Evolutionary conservation across 31 red algal genomes (phyloP).

Genomic region (Bonnemaisonia californica): DNA sequence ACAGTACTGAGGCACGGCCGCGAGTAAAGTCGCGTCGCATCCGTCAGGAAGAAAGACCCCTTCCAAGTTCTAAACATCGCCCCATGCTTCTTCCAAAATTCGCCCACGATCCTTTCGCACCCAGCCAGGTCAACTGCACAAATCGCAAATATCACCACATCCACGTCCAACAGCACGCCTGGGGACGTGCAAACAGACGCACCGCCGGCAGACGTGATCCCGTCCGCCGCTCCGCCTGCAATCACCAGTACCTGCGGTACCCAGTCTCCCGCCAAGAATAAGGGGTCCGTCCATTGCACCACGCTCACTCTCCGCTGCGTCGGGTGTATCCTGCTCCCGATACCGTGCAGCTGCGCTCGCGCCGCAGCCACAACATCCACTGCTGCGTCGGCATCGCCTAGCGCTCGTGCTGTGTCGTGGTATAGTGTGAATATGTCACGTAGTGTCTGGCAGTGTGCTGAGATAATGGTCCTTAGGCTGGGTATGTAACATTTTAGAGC

Average conservation of each 20-base stretch:
- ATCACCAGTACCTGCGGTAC: conserved; percentile 49
- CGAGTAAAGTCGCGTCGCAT: conserved; percentile 64
- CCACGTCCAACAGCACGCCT: conserved; percentile 20
- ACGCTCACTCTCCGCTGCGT: conserved; percentile 26
- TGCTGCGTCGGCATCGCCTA: conserved; percentile 22
- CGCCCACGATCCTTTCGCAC: conserved; percentile 4
- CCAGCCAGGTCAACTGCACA: conserved; percentile 41
- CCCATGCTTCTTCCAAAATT: conserved; percentile 24
- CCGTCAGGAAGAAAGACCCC: conserved; percentile 36
- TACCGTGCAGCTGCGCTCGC: conserved; percentile 12
- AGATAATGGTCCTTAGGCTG: conserved; percentile 27
- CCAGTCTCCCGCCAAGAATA: conserved; percentile 78
- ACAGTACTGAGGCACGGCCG: conserved; percentile 38
- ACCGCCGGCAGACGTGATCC: conserved; percentile 29
- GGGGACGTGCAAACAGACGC: conserved; percentile 32
- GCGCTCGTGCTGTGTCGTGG: conserved; percentile 6
- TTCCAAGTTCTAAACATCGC: background rate
- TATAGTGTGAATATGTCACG: conserved; percentile 26
- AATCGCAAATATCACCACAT: conserved; percentile 62
- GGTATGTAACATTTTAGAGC: conserved; percentile 22
- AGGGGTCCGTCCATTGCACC: conserved; percentile 78
- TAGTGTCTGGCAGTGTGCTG: conserved; percentile 22
- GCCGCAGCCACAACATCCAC: conserved; percentile 36
- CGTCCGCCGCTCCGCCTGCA: conserved; percentile 45
- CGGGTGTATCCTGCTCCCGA: background rate